Evolutionary conservation across 768 basidiomycete genomes (phyloP).

Genomic region (Lentinus tigrinus): DNA sequence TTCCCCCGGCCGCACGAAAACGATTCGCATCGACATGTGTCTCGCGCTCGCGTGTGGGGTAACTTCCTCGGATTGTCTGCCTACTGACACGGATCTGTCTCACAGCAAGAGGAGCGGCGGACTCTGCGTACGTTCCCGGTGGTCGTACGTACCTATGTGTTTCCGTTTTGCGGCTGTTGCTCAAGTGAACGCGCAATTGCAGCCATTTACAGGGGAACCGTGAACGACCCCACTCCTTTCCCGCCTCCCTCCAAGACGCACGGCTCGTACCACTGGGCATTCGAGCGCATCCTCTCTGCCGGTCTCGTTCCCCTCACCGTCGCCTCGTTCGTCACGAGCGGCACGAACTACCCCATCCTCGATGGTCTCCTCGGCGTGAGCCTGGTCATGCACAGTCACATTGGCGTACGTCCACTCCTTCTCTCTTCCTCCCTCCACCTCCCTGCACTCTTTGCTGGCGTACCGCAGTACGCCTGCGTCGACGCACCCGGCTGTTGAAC

Average conservation of each 20-base stretch:
- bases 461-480: background rate
- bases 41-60: background rate
- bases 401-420: conserved; percentile 63
- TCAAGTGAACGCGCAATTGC: background rate
- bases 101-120: conserved; percentile 20
- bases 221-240: conserved; percentile 93
- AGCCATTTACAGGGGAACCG: conserved; percentile 89
- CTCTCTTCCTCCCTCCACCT: background rate
- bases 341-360: conserved; percentile 75
- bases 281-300: conserved; percentile 90
- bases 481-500: too few relatives aligned
- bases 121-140: conserved; percentile 57
- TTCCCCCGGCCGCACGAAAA: background rate
- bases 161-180: background rate
- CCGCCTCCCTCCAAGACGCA: conserved; percentile 77
- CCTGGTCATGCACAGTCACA: conserved; percentile 92
- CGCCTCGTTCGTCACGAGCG: conserved; percentile 80
- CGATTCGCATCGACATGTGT: background rate
- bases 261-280: conserved; percentile 91
- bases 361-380: conserved; percentile 88
- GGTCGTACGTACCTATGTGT: conserved; percentile 52
- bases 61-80: background rate
- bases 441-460: background rate
- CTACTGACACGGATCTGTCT: background rate
- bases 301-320: conserved; percentile 85